Percentiles rank a stretch among this genome's conserved stretches.
phyloP scores from a whole-genome alignment of 2,329 filamentous ascomycete genomes.

The Neoarthrinium moseri region DNA sequence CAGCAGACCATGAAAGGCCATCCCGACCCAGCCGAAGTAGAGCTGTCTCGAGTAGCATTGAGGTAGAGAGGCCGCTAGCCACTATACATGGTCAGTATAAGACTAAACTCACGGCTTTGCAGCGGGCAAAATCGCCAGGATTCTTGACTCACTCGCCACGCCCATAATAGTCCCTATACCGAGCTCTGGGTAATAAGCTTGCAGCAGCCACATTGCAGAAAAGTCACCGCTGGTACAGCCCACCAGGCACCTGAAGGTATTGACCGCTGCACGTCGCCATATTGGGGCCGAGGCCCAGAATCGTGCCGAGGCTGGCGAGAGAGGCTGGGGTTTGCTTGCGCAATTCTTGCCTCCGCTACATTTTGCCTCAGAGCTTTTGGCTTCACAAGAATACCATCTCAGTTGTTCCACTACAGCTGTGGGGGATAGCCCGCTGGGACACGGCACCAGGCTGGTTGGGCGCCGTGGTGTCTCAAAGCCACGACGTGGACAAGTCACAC shows the following conservation, averaged over 20 bases:
- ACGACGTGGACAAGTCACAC: too few relatives aligned
- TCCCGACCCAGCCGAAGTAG: constrained; percentile 49
- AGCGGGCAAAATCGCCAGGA: too few relatives aligned
- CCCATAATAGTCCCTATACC: constrained; percentile 50
- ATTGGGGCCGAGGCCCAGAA: constrained; percentile 33
- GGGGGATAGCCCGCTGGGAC: too few relatives aligned
- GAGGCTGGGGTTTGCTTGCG: too few relatives aligned
- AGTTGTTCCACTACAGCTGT: too few relatives aligned
- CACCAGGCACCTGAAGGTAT: constrained; percentile 53
- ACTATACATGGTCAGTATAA: too few relatives aligned
- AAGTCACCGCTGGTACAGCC: constrained; percentile 58
- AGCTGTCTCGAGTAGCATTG: constrained; percentile 50
- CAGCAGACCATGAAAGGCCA: constrained; percentile 41
- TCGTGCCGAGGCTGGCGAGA: not conserved
- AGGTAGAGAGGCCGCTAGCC: constrained; percentile 49
- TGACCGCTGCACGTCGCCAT: constrained; percentile 52
- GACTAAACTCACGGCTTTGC: too few relatives aligned
- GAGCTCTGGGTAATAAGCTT: constrained; percentile 43
- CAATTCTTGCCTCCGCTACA: too few relatives aligned
- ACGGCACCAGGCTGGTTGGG: too few relatives aligned
- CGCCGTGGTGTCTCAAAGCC: too few relatives aligned
- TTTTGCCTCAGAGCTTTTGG: too few relatives aligned
- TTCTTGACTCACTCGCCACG: constrained; percentile 45
- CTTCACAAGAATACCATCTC: too few relatives aligned
- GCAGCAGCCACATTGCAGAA: constrained; percentile 53